These are phyloP conservation scores for Aspergillus fischeri DNA, from an alignment of 2,329 filamentous ascomycete genomes.

Conservation along the genomic window DNA sequence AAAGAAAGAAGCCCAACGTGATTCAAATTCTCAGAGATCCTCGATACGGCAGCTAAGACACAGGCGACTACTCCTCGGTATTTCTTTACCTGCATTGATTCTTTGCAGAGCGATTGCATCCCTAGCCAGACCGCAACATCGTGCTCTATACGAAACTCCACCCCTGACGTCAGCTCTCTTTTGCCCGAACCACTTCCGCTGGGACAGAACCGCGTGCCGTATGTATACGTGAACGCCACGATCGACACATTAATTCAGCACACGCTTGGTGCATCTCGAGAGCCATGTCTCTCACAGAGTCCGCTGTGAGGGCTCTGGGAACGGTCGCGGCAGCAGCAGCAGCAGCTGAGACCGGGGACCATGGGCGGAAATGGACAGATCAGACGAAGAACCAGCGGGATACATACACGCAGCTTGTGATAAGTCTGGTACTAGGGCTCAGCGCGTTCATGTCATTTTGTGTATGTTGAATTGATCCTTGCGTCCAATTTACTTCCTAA, in stretches of 20 bases:
- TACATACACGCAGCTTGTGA: constrained; percentile 42
- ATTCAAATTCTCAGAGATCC: background rate
- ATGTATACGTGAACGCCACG: constrained; percentile 12
- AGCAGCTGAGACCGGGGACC: constrained; percentile 15
- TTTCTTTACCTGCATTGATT: background rate
- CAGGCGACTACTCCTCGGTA: background rate
- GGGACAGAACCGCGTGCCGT: constrained; percentile 5
- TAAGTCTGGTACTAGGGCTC: constrained; percentile 41
- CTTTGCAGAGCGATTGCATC: background rate
- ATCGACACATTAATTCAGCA: background rate
- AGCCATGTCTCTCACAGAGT: constrained; percentile 29
- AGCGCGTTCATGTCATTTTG: constrained; percentile 45
- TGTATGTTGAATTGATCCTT: constrained; percentile 26
- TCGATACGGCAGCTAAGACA: background rate
- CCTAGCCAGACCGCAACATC: background rate
- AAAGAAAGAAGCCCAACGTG: constrained; percentile 6
- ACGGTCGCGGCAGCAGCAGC: constrained; percentile 19
- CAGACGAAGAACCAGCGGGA: constrained; percentile 35
- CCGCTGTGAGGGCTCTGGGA: constrained; percentile 20
- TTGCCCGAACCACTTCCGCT: constrained; percentile 6
- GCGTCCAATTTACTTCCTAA: constrained; percentile 7
- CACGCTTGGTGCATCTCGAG: constrained; percentile 1
- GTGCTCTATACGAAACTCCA: constrained; percentile 4
- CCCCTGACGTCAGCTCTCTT: constrained; percentile 26
- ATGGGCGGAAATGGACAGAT: constrained; percentile 24